phyloP scores from a whole-genome alignment of 805 yeast species.

The Cyberlindnera mycetangii region DNA sequence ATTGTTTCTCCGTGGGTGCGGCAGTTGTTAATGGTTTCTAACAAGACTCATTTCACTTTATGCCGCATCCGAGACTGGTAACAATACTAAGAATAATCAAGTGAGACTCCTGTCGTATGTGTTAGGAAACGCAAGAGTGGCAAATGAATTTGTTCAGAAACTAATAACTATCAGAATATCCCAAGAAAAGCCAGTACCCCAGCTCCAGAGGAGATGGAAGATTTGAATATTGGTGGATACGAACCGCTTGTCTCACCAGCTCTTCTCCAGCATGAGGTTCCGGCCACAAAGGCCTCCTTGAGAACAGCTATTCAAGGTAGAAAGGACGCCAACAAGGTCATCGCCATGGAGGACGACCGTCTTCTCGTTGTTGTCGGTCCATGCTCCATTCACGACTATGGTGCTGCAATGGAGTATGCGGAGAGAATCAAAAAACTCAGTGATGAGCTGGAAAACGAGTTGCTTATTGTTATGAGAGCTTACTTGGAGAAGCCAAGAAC shows the following conservation, averaged over 20 bases:
- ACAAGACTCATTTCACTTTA: no score
- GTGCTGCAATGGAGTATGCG: slow-evolving; percentile 87
- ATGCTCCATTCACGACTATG: slow-evolving; percentile 92
- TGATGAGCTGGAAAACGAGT: slow-evolving; percentile 69
- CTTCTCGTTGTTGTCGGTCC: slow-evolving; percentile 91
- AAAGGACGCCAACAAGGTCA: slow-evolving; percentile 69
- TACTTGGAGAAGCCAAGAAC: slow-evolving; percentile 98
- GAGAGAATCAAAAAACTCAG: slow-evolving; percentile 60
- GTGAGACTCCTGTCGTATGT: not conserved
- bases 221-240: slow-evolving; percentile 80
- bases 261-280: slow-evolving; percentile 79
- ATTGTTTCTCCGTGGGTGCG: no score
- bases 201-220: slow-evolving; percentile 46
- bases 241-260: slow-evolving; percentile 95
- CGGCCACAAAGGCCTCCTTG: slow-evolving; percentile 52
- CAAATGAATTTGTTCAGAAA: not conserved
- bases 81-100: no score
- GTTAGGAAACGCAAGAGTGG: not conserved
- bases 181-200: slow-evolving; percentile 15
- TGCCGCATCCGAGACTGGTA: no score
- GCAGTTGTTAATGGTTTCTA: no score
- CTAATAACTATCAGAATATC: slow-evolving; percentile 6
- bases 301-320: slow-evolving; percentile 75
- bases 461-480: slow-evolving; percentile 92
- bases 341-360: slow-evolving; percentile 77